Evolutionary conservation across 495 filamentous ascomycete genomes (phyloP).

Genomic region (Darksidea phi): DNA sequence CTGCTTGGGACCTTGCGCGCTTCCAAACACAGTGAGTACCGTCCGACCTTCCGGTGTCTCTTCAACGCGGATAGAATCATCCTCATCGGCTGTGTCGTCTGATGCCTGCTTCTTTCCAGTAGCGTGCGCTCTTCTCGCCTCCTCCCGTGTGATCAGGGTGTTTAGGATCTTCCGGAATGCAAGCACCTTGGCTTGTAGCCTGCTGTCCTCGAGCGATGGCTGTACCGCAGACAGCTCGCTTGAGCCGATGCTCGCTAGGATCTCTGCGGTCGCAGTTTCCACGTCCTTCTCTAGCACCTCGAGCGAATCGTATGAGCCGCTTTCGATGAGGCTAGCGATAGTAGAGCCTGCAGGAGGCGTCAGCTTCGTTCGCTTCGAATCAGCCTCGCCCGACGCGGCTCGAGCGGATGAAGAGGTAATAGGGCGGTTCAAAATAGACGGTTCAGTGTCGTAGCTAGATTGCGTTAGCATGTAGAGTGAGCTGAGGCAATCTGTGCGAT

Average conservation of each 20-base stretch:
- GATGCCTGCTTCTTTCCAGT: neutral
- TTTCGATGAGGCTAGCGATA: conserved; percentile 17
- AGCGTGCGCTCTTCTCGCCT: conserved; percentile 1
- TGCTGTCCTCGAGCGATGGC: conserved; percentile 8
- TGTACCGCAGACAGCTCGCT: conserved; percentile 1
- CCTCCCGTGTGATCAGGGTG: conserved; percentile 19
- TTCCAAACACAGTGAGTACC: conserved; percentile 70
- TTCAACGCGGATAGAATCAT: conserved; percentile 2
- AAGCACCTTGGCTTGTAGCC: conserved; percentile 15
- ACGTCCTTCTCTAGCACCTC: conserved; percentile 31
- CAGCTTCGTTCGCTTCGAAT: conserved; percentile 41
- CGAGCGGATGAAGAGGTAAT: conserved; percentile 11
- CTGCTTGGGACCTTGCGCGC: conserved; percentile 68
- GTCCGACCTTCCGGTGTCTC: conserved; percentile 42
- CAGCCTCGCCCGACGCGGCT: conserved; percentile 34
- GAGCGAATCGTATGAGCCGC: conserved; percentile 30
- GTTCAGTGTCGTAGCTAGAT: conserved; percentile 40
- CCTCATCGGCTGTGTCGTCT: neutral
- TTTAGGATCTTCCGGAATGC: conserved; percentile 27
- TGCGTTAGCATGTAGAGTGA: conserved; percentile 2
- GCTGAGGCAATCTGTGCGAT: too few relatives aligned
- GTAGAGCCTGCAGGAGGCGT: conserved; percentile 21
- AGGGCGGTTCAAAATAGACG: conserved; percentile 40
- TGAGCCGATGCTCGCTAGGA: conserved; percentile 12
- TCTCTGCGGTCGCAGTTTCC: conserved; percentile 16